Percentiles rank a stretch among this genome's conserved stretches.
Evolutionary conservation across 2,329 filamentous ascomycete genomes (phyloP).

Genomic region (Stylonectria norvegica): DNA sequence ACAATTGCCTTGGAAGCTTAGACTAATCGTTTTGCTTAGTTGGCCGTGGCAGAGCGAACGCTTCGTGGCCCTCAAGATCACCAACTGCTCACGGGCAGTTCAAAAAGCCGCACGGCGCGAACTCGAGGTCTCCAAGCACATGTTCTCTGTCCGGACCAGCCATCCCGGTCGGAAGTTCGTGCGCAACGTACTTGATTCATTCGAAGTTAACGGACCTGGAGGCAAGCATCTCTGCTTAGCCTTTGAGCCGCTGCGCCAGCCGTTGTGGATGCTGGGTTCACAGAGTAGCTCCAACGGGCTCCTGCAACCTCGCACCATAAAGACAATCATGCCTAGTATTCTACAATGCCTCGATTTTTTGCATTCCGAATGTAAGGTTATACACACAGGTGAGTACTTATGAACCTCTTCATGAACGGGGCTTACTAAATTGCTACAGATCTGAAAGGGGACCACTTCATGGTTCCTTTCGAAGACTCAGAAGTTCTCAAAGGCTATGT

Average conservation of each 20-base stretch:
- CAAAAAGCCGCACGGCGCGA: slow-evolving; percentile 23
- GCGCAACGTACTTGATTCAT: slow-evolving; percentile 21
- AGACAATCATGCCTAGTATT: slow-evolving; percentile 31
- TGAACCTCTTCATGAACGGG: rapidly evolving
- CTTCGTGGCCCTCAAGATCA: slow-evolving; percentile 28
- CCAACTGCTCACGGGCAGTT: slow-evolving; percentile 23
- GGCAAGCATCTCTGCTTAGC: slow-evolving; percentile 22
- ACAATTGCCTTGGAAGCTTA: too few species aligned
- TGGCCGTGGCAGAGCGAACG: slow-evolving; percentile 23
- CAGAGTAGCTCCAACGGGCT: slow-evolving; percentile 16
- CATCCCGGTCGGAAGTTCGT: slow-evolving; percentile 22
- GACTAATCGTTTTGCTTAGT: too few species aligned
- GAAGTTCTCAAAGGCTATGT: slow-evolving; percentile 23
- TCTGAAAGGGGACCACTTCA: slow-evolving; percentile 25
- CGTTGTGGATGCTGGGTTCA: slow-evolving; percentile 23
- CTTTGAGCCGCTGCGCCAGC: slow-evolving; percentile 25
- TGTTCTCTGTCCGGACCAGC: slow-evolving; percentile 17
- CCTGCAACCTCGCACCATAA: slow-evolving; percentile 21
- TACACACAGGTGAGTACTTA: slow-evolving; percentile 38
- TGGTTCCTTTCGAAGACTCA: slow-evolving; percentile 25
- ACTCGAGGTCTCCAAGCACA: slow-evolving; percentile 21
- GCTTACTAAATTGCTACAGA: slow-evolving; percentile 13
- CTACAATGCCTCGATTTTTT: slow-evolving; percentile 39
- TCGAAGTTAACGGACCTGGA: slow-evolving; percentile 17
- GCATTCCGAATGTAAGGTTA: slow-evolving; percentile 36